Base-by-base conservation (phyloP, 495 filamentous ascomycete species). In the Talaromyces adpressus region DNA sequence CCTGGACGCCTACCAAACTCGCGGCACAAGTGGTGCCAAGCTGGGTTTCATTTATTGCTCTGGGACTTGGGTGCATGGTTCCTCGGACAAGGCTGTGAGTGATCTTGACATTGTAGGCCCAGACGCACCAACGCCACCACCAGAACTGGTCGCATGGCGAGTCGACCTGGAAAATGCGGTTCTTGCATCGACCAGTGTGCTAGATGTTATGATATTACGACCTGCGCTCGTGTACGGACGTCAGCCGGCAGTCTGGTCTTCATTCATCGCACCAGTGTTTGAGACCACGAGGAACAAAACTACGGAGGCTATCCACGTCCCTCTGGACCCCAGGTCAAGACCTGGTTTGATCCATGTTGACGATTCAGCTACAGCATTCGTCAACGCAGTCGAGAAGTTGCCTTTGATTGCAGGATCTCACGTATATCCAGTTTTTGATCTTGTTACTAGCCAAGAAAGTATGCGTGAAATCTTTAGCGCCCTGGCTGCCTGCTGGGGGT, bases 1-100 rank as follows among this genome's bases (percentile, higher is more conserved):
- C 1, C 16, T 73, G 4, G 56, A 68, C 1, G 30, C 63, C 2
- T 41, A 65, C 3, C 14, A 49, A 11, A 66, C 64, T 29, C 66
- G 65, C 0, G 65, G 66, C 0, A 58, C 67, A 8, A 39, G 53
- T 22, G 57, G 64, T 16, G 69, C 69, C 7, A 81, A 78, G 66
- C 63, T 81, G 20, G 78, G 75, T 6, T 81, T 72, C 34, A 71
- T 81, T 14, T 81, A 80, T 47, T 68, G 65, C 32, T 74, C 70
- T n/a, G 76, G 78, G 5, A 72, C 65, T 0, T 79, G 77, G 77
- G 69, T 79, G 1, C 71, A 79, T 59, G 77, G 78, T 9, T 73
- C 69, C 0, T 67, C 66, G 2, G 20, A 39, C 6, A 52, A 57
- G 5, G 69, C 69, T 0, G 69, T 77, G 18, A 71, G 66, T 34